Evolutionary conservation across 768 basidiomycete species (phyloP).

Genomic region (Russula brevipes): DNA sequence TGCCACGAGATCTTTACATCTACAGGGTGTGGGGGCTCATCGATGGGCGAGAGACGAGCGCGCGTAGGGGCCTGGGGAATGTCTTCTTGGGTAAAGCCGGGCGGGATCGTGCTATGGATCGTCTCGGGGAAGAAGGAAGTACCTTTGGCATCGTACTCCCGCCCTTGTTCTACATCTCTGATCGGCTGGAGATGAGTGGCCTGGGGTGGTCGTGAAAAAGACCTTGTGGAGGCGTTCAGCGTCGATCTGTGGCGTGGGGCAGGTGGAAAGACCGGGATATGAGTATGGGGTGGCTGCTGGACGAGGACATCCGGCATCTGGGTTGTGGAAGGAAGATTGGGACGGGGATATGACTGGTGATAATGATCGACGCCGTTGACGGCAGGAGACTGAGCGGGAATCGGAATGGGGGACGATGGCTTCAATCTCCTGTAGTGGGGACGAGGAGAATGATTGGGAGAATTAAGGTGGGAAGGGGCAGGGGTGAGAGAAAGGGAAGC

Average conservation of each 20-base stretch:
- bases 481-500: slow-evolving; percentile 46
- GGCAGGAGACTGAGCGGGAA: slow-evolving; percentile 33
- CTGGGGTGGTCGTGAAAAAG: slow-evolving; percentile 32
- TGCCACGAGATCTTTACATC: slow-evolving; percentile 53
- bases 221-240: slow-evolving; percentile 38
- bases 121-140: slow-evolving; percentile 50
- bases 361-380: slow-evolving; percentile 27
- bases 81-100: slow-evolving; percentile 37
- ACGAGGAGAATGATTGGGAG: slow-evolving; percentile 40
- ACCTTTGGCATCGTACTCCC: slow-evolving; percentile 27
- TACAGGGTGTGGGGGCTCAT: slow-evolving; percentile 22
- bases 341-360: slow-evolving; percentile 20
- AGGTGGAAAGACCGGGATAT: slow-evolving; percentile 35
- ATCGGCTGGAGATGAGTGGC: slow-evolving; percentile 9
- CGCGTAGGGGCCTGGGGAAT: slow-evolving; percentile 25
- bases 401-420: slow-evolving; percentile 47
- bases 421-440: slow-evolving; percentile 39
- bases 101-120: slow-evolving; percentile 58
- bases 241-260: slow-evolving; percentile 29
- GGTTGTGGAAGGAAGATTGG: slow-evolving; percentile 27
- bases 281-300: slow-evolving; percentile 42
- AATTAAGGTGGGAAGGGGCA: slow-evolving; percentile 34
- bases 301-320: slow-evolving; percentile 38
- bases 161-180: slow-evolving; percentile 15
- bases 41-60: slow-evolving; percentile 19